Conservation (phyloP, 176 grass and related monocot genomes). For the Hsuehochloa calcarea region DNA sequence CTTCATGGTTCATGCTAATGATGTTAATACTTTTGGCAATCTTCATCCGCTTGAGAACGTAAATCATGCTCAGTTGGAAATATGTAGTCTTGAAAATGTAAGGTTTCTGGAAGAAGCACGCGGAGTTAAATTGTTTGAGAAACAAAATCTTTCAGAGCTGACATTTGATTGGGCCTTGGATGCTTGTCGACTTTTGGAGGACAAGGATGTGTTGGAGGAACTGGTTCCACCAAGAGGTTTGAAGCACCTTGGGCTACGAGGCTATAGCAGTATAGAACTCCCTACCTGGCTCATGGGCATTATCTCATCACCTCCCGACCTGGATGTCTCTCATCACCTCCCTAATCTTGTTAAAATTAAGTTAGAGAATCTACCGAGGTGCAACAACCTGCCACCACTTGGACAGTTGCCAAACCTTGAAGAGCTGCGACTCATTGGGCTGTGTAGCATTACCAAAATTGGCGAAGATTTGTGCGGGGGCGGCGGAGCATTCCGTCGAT, state of each 20-base stretch:
- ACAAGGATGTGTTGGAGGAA: neutral
- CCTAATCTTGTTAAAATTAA: neutral
- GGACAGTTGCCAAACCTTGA: neutral
- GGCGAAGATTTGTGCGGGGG: neutral
- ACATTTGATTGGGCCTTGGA: neutral
- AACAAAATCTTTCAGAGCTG: neutral
- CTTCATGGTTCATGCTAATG: neutral
- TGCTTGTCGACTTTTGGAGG: neutral
- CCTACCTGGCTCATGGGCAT: neutral
- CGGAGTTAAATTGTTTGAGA: neutral
- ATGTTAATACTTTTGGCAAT: neutral
- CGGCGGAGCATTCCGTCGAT: neutral
- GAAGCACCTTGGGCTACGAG: rapidly evolving
- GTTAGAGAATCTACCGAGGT: rapidly evolving
- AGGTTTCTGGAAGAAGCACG: neutral
- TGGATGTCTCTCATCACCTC: neutral
- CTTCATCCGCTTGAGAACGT: neutral
- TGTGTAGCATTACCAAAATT: neutral
- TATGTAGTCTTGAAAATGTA: neutral
- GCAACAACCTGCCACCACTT: neutral
- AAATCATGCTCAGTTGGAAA: neutral
- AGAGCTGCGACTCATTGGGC: rapidly evolving
- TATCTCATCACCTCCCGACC: neutral
- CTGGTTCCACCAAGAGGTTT: neutral
- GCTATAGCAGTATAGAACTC: neutral